phyloP scores from a whole-genome alignment of 768 basidiomycete species.

The Calvatia gigantea region DNA sequence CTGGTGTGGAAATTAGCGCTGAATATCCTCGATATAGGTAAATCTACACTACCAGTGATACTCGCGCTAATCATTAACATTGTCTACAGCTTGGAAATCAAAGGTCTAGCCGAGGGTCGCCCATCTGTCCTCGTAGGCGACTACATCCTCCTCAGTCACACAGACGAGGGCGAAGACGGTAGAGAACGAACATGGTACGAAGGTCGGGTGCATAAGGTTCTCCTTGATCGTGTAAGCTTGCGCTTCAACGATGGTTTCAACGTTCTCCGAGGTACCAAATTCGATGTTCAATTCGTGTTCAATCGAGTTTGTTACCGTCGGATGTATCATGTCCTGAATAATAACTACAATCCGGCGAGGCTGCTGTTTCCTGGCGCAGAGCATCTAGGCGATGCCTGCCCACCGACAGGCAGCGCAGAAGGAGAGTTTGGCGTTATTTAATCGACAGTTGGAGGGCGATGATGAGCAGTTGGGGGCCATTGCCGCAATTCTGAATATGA shows the following conservation, averaged over 20 bases:
- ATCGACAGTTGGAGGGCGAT: constrained; percentile 36
- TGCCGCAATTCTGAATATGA: constrained; percentile 40
- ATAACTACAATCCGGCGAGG: constrained; percentile 33
- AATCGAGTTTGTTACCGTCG: constrained; percentile 51
- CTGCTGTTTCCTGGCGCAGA: constrained; percentile 43
- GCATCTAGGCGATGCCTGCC: constrained; percentile 20
- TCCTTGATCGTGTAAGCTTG: constrained; percentile 38
- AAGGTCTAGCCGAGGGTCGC: constrained; percentile 54
- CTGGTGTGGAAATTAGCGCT: constrained; percentile 30
- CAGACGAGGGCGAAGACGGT: constrained; percentile 18
- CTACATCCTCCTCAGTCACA: constrained; percentile 33
- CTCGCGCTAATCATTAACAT: background rate
- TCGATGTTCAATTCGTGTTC: constrained; percentile 53
- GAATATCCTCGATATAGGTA: constrained; percentile 43
- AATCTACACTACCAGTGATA: constrained; percentile 13
- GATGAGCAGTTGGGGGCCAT: constrained; percentile 49
- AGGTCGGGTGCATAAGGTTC: constrained; percentile 48
- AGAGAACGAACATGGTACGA: constrained; percentile 30
- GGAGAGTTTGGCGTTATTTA: constrained; percentile 21
- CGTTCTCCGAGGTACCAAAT: constrained; percentile 33
- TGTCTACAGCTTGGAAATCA: constrained; percentile 40
- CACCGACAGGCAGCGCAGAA: constrained; percentile 19
- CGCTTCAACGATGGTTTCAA: constrained; percentile 44
- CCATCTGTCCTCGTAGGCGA: constrained; percentile 57
- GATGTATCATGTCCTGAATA: constrained; percentile 51